Conservation (phyloP, 2,329 filamentous ascomycete species). For the Aspergillus ochraceoroseus region DNA sequence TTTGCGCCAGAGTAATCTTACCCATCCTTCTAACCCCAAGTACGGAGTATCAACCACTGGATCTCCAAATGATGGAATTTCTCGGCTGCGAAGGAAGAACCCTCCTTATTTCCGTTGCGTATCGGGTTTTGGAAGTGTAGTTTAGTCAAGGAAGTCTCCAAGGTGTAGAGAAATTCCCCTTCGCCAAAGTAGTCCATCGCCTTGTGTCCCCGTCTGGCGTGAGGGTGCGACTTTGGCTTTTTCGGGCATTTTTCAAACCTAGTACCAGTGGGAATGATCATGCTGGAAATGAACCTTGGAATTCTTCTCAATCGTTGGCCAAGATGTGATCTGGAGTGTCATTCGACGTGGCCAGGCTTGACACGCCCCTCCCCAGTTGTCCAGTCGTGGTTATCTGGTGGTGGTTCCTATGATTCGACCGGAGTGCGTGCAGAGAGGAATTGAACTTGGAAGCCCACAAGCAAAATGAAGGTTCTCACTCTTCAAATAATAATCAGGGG, state of each 20-base stretch:
- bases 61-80: conserved; percentile 1
- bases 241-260: not conserved
- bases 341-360: conserved; percentile 34
- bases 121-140: too few relatives aligned
- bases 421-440: conserved; percentile 1
- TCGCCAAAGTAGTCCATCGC: too few relatives aligned
- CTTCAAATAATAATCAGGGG: conserved; percentile 2
- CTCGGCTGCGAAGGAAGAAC: not conserved
- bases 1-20: conserved; percentile 7
- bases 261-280: too few relatives aligned
- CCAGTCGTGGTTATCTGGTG: conserved; percentile 4
- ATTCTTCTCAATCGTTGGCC: conserved; percentile 15
- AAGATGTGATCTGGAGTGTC: conserved; percentile 22
- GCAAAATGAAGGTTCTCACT: too few relatives aligned
- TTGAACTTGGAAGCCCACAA: too few relatives aligned
- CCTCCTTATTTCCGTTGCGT: too few relatives aligned
- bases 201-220: not conserved
- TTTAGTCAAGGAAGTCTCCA: too few relatives aligned
- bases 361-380: conserved; percentile 21
- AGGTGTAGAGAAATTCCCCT: too few relatives aligned
- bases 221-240: conserved; percentile 3
- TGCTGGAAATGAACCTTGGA: conserved; percentile 6
- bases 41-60: not conserved
- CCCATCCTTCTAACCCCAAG: conserved; percentile 1
- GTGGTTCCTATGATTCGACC: conserved; percentile 3